Base-by-base conservation (phyloP, 768 basidiomycete genomes). In the Coprinellus aureogranulatus region DNA sequence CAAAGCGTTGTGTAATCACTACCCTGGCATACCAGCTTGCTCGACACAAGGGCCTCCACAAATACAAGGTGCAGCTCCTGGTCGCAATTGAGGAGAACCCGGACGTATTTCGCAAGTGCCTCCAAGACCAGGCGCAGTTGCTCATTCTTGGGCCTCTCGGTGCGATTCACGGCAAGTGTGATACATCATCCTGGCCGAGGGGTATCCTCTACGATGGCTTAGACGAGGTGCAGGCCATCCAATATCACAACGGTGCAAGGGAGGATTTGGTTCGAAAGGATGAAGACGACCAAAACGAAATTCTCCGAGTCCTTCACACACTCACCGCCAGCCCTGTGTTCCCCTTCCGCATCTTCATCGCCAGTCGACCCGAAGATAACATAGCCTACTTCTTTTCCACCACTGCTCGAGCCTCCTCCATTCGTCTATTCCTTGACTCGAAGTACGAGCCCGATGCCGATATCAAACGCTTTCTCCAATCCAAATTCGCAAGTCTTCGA, bases 131-230 rank as follows among this genome's bases (percentile, higher is more conserved):
- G 34, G 34, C 34, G 8, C 8, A 34, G 34, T 34, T 6, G 8
- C 34, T 34, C 8, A 34, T 34, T 34, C 14, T 34, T 6, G 14
- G 14, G 34, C 34, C 34, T 6, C 34, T 34, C 14, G 8, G 34
- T 6, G 34, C 6, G 34, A 34, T 34, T 34, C 34, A 34, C 6
- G 34, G 34, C 34, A 6, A 34, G 14, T 34, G 34, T 34, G 34
- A 34, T 14, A 14, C 8, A 34, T 34, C 34, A 5, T 11, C 47
- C 6, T 26, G 41, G 41, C 41, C 41, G 20, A 44, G 20, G n/a
- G 37, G 23, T 25, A 57, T 57, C 23, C 10, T 57, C 47, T 48
- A 49, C 46, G 55, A 57, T 27, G 55, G 55, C 4, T 22, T 57
- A 22, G 55, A 57, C 37, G 55, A 57, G 27, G 47, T 45, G 23